Conservation (phyloP, 495 filamentous ascomycete species). For the Podospora conica region DNA sequence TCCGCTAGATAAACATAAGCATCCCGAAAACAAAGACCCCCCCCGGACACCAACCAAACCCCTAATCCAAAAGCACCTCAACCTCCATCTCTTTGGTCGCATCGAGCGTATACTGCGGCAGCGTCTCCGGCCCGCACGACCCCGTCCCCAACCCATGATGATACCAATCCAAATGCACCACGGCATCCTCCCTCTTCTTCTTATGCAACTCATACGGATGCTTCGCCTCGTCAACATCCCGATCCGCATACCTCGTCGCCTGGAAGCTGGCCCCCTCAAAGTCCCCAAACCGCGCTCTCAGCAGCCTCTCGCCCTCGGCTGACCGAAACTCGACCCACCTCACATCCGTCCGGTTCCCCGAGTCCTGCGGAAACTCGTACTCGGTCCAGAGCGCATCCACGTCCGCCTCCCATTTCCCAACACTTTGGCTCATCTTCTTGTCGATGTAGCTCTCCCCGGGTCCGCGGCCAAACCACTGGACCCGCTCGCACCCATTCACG, state of each 20-base stretch:
- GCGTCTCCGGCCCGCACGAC: slow-evolving; percentile 46
- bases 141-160: slow-evolving; percentile 52
- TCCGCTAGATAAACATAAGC: neutral
- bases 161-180: slow-evolving; percentile 56
- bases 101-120: slow-evolving; percentile 44
- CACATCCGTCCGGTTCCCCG: slow-evolving; percentile 56
- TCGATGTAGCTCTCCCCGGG: slow-evolving; percentile 59
- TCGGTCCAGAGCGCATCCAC: slow-evolving; percentile 45
- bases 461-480: slow-evolving; percentile 58
- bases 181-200: slow-evolving; percentile 41
- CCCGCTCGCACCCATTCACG: slow-evolving; percentile 36
- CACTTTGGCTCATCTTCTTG: slow-evolving; percentile 50
- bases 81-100: slow-evolving; percentile 42
- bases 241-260: slow-evolving; percentile 45
- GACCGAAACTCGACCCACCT: slow-evolving; percentile 49
- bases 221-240: slow-evolving; percentile 48
- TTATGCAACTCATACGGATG: slow-evolving; percentile 55
- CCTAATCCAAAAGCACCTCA: slow-evolving; percentile 39
- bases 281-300: slow-evolving; percentile 36
- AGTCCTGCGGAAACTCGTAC: slow-evolving; percentile 66
- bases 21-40: neutral
- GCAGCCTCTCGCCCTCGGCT: slow-evolving; percentile 19
- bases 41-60: neutral
- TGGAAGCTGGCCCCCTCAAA: slow-evolving; percentile 46
- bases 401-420: slow-evolving; percentile 44